Percentiles rank a stretch among this genome's conserved stretches.
Evolutionary conservation across 352 stramenopile genomes (phyloP).

Genomic region (Phytophthora vignae): DNA sequence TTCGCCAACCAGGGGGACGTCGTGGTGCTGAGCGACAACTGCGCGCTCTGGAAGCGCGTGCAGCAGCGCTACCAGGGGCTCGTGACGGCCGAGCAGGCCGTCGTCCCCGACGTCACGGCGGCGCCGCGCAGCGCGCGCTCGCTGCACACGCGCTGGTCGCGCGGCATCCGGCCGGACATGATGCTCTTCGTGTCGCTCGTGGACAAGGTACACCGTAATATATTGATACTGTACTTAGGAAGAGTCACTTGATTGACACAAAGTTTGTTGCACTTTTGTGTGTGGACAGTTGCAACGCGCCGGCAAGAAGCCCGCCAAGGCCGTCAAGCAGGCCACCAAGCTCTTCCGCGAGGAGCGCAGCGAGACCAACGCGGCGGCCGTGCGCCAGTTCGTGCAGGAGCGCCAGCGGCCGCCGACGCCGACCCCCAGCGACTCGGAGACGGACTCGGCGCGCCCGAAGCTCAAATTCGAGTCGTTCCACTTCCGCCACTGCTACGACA

Average conservation of each 20-base stretch:
- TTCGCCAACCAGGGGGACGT: slow-evolving; percentile 29
- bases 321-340: slow-evolving; percentile 27
- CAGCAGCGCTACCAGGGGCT: slow-evolving; percentile 41
- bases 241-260: too few species aligned
- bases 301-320: slow-evolving; percentile 29
- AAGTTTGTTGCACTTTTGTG: background rate
- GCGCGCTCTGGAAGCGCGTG: slow-evolving; percentile 40
- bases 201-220: slow-evolving; percentile 20
- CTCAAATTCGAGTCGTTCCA: slow-evolving; percentile 48
- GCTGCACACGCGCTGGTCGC: slow-evolving; percentile 40
- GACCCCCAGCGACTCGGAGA: slow-evolving; percentile 21
- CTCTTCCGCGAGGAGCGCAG: slow-evolving; percentile 32
- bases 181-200: slow-evolving; percentile 37
- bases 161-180: slow-evolving; percentile 39
- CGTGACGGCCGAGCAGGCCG: slow-evolving; percentile 24
- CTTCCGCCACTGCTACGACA: slow-evolving; percentile 45
- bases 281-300: slow-evolving; percentile 23
- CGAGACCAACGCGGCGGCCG: slow-evolving; percentile 28
- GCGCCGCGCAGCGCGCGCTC: slow-evolving; percentile 33
- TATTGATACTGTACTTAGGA: too few species aligned
- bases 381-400: slow-evolving; percentile 34
- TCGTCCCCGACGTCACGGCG: slow-evolving; percentile 16
- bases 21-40: slow-evolving; percentile 37
- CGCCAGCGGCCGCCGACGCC: slow-evolving; percentile 21
- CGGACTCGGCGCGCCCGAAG: slow-evolving; percentile 23